These are phyloP conservation scores for Paraphaeosphaeria minitans DNA, from an alignment of 2,329 filamentous ascomycete genomes.

Conservation along the genomic window DNA sequence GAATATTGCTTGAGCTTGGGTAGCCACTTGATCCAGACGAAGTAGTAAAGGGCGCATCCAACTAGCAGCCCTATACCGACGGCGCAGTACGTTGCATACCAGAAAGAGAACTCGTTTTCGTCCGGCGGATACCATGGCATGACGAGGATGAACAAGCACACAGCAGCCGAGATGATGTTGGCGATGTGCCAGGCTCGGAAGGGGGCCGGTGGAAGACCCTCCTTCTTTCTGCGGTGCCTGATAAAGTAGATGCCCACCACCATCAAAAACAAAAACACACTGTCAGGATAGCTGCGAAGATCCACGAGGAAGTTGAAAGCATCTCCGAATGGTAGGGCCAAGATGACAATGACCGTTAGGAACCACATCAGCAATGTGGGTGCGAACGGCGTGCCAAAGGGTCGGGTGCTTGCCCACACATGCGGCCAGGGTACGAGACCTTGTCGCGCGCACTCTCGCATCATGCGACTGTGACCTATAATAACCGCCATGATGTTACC, in stretches of 20 bases:
- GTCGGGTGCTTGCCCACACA: slow-evolving; percentile 67
- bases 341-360: slow-evolving; percentile 34
- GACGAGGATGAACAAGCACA: slow-evolving; percentile 56
- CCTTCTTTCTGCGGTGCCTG: slow-evolving; percentile 31
- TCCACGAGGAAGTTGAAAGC: slow-evolving; percentile 67
- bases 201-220: slow-evolving; percentile 27
- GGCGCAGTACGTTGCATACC: slow-evolving; percentile 72
- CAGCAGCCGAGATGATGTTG: slow-evolving; percentile 29
- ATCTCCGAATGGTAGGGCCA: slow-evolving; percentile 62
- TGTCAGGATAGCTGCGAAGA: slow-evolving; percentile 33
- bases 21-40: slow-evolving; percentile 34
- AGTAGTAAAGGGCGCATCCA: slow-evolving; percentile 31
- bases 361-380: slow-evolving; percentile 55
- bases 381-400: slow-evolving; percentile 67
- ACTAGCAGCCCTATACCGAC: slow-evolving; percentile 59
- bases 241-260: slow-evolving; percentile 32
- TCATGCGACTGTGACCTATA: slow-evolving; percentile 34
- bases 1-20: slow-evolving; percentile 28
- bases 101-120: slow-evolving; percentile 70
- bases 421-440: slow-evolving; percentile 36
- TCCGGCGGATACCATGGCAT: slow-evolving; percentile 75
- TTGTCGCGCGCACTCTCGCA: slow-evolving; percentile 38
- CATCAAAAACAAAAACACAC: slow-evolving; percentile 33
- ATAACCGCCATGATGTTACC: slow-evolving; percentile 40
- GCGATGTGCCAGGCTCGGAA: slow-evolving; percentile 33